Base-by-base conservation (phyloP, 179 eudicot genomes). In the Camellia oleifera region DNA sequence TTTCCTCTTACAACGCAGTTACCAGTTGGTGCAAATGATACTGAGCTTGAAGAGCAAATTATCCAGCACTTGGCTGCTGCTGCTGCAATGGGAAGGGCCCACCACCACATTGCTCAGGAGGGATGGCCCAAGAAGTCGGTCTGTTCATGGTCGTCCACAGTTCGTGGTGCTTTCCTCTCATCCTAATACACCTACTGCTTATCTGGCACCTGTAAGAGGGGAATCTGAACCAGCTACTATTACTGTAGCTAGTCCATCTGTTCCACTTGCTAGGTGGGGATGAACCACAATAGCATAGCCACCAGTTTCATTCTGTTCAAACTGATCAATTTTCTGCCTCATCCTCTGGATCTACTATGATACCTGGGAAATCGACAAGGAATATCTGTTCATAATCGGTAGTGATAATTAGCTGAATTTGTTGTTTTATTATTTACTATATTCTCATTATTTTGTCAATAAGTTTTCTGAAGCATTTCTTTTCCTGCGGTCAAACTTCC, bases 11-110 rank as follows among this genome's bases (percentile, higher is more conserved):
- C 64, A n/a, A n/a, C 86, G 77, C 93, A 92, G 92, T 83, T 90
- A 77, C 92, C 91, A 56, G 81, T 78, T 18, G 85, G 80, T 80
- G 90, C 79, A 63, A 88, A 78, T 78, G 88, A 87, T 62, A 81
- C 88, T 57, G 96, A 92, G 64, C 90, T 90, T 52, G 96, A 92
- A 81, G 96, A 90, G 80, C 93, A 89, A 54, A 92, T 93, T 77
- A 83, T 90, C 74, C 94, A 90, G 78, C 96, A 90, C 72, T 83
- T 93, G 82, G 91, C 92, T 71, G 93, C 91, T 52, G 90, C 91
- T 3, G 88, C 92, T 66, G 88, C 92, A 4, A 85, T 86, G 89
- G 87, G 98, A 75, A 86, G 93, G 84, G 85, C 90, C 23, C 23
- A 20, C 45, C 89, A 81, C 65, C 87, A 82, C 57, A 63, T 82